Evolutionary conservation across 805 yeast genomes (phyloP).

Genomic region (Candida arabinofermentans): DNA sequence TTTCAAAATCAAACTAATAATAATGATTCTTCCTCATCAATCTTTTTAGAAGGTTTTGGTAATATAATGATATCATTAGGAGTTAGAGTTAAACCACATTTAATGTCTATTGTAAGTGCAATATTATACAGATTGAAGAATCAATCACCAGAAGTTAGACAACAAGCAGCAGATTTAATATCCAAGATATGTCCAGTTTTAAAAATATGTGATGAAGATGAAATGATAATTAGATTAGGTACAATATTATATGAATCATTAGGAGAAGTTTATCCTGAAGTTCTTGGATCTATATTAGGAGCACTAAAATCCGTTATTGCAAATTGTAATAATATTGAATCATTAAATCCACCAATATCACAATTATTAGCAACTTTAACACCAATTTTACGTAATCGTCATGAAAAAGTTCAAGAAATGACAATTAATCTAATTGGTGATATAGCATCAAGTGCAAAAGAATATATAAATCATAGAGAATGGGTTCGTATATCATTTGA

Average conservation of each 20-base stretch:
- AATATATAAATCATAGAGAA: slow-evolving; percentile 82
- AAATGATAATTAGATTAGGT: slow-evolving; percentile 61
- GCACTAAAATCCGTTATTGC: slow-evolving; percentile 65
- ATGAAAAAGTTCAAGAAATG: slow-evolving; percentile 85
- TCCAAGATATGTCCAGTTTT: slow-evolving; percentile 63
- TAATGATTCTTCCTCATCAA: no score
- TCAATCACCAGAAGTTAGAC: slow-evolving; percentile 66
- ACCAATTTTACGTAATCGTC: slow-evolving; percentile 85
- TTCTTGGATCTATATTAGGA: slow-evolving; percentile 75
- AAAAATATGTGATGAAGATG: slow-evolving; percentile 59
- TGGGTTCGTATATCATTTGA: slow-evolving; percentile 98
- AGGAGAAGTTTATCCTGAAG: slow-evolving; percentile 95
- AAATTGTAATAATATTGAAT: slow-evolving; percentile 56
- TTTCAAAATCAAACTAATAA: slow-evolving; percentile 71
- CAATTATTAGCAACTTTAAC: slow-evolving; percentile 85
- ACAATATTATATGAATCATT: slow-evolving; percentile 81
- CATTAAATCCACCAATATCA: slow-evolving; percentile 74
- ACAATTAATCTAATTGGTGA: slow-evolving; percentile 76
- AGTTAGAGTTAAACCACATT: slow-evolving; percentile 60
- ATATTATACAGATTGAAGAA: slow-evolving; percentile 70
- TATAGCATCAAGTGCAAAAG: slow-evolving; percentile 77
- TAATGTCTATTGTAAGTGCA: slow-evolving; percentile 68
- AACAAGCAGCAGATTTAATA: slow-evolving; percentile 80
- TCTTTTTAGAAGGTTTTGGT: slow-evolving; percentile 61
- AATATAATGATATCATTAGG: slow-evolving; percentile 61